Percentiles rank a stretch among this genome's conserved stretches.
Evolutionary conservation across 2,329 filamentous ascomycete genomes (phyloP).

Genomic region (Dactylella cylindrospora): DNA sequence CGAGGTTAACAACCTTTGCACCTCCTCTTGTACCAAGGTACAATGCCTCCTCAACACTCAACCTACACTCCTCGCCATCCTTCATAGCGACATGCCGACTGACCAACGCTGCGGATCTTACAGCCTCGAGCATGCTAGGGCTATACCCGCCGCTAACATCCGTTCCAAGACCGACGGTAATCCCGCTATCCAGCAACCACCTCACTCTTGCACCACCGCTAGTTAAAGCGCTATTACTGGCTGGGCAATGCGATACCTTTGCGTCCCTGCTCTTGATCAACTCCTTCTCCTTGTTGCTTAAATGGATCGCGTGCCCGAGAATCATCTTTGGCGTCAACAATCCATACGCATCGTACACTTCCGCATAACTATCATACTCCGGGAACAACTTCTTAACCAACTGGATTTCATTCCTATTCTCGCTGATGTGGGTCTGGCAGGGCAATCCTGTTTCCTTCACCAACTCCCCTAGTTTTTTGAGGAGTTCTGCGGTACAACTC

Average conservation of each 20-base stretch:
- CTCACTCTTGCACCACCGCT: conserved; percentile 77
- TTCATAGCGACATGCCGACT: conserved; percentile 69
- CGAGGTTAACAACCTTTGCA: conserved; percentile 75
- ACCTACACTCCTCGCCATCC: conserved; percentile 59
- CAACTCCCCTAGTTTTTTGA: conserved; percentile 65
- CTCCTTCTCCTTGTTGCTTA: conserved; percentile 66
- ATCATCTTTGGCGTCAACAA: conserved; percentile 74
- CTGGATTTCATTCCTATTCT: conserved; percentile 72
- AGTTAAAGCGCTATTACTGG: conserved; percentile 78
- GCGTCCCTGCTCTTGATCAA: conserved; percentile 64
- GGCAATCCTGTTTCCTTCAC: conserved; percentile 65
- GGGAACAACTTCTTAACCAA: conserved; percentile 74
- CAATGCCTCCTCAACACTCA: conserved; percentile 82
- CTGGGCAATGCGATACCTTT: conserved; percentile 82
- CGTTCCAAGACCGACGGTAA: conserved; percentile 82
- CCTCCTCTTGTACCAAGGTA: conserved; percentile 88
- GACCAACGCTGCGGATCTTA: conserved; percentile 75
- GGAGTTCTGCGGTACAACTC: conserved; percentile 62
- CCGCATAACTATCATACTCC: conserved; percentile 64
- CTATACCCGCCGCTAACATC: conserved; percentile 89
- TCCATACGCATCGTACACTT: conserved; percentile 73
- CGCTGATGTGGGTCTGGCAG: conserved; percentile 85
- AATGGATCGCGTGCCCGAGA: conserved; percentile 80
- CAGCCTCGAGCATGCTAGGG: conserved; percentile 77
- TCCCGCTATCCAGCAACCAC: conserved; percentile 69